A percentile compares a stretch with the other conserved stretches of the same genome.
Evolutionary conservation across 2,329 filamentous ascomycete species (phyloP).

Genomic region (Apiospora hydei): DNA sequence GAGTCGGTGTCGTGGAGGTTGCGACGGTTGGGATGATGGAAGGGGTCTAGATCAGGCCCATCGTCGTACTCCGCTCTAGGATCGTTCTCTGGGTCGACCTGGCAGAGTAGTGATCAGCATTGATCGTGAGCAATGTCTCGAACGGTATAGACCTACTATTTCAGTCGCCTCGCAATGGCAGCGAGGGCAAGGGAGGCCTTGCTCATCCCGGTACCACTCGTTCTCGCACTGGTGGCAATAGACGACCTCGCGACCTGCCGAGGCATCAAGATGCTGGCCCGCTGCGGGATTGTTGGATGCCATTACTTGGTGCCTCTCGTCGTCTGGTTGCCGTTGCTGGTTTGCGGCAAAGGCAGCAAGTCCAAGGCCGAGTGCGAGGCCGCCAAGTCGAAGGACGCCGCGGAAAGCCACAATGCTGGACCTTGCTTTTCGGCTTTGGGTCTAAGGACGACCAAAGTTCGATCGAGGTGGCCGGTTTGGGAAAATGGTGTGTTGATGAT

Average conservation of each 20-base stretch:
- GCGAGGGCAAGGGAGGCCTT: slow-evolving; percentile 74
- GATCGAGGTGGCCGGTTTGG: neutral
- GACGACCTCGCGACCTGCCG: slow-evolving; percentile 71
- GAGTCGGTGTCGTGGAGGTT: slow-evolving; percentile 52
- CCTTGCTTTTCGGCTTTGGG: slow-evolving; percentile 31
- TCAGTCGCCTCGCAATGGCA: slow-evolving; percentile 84
- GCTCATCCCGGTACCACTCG: slow-evolving; percentile 81
- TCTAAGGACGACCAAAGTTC: slow-evolving; percentile 1
- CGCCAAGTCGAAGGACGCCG: slow-evolving; percentile 56
- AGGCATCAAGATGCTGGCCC: slow-evolving; percentile 56
- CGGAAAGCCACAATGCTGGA: slow-evolving; percentile 57
- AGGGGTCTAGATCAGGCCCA: slow-evolving; percentile 26
- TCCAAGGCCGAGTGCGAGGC: slow-evolving; percentile 66
- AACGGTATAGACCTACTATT: slow-evolving; percentile 67
- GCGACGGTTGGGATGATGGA: neutral
- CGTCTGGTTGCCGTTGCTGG: slow-evolving; percentile 45
- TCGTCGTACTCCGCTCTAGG: slow-evolving; percentile 54
- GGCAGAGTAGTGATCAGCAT: slow-evolving; percentile 34
- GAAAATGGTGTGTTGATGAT: slow-evolving; percentile 15
- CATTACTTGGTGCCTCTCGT: slow-evolving; percentile 47
- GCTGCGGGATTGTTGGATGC: slow-evolving; percentile 43
- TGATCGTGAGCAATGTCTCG: neutral
- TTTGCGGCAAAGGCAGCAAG: slow-evolving; percentile 64
- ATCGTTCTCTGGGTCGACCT: slow-evolving; percentile 67
- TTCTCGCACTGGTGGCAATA: slow-evolving; percentile 83